Percentiles rank a stretch among this genome's conserved stretches.
These are phyloP conservation scores for Withania somnifera DNA, from an alignment of 305 asterid genomes.

Conservation along the genomic window DNA sequence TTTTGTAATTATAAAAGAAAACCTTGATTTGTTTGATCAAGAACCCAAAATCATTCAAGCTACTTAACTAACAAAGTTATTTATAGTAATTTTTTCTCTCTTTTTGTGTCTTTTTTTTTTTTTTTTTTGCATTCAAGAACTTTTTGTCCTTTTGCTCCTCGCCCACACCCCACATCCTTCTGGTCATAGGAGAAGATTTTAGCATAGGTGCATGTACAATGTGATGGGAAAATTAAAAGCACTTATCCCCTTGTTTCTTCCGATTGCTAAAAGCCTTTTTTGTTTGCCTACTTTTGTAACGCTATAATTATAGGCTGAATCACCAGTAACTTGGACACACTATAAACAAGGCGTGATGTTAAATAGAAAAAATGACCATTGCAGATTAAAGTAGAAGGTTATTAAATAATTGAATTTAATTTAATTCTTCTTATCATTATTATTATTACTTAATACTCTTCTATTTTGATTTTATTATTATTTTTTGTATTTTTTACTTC, in stretches of 20 bases:
- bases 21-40: too few species aligned
- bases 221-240: not conserved
- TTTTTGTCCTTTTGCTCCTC: not conserved
- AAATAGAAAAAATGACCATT: too few species aligned
- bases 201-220: not conserved
- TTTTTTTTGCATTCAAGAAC: not conserved
- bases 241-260: not conserved
- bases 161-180: not conserved
- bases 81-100: not conserved
- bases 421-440: too few species aligned
- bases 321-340: too few species aligned
- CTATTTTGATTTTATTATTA: too few species aligned
- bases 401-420: too few species aligned
- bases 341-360: too few species aligned
- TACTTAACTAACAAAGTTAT: not conserved
- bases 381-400: too few species aligned
- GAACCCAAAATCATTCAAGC: not conserved
- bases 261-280: not conserved
- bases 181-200: not conserved
- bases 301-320: not conserved
- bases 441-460: too few species aligned
- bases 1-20: too few species aligned
- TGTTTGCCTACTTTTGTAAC: not conserved
- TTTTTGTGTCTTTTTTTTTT: not conserved
- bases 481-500: too few species aligned